Base-by-base conservation (phyloP, 768 basidiomycete genomes). In the Boletus vinaceobasis region DNA sequence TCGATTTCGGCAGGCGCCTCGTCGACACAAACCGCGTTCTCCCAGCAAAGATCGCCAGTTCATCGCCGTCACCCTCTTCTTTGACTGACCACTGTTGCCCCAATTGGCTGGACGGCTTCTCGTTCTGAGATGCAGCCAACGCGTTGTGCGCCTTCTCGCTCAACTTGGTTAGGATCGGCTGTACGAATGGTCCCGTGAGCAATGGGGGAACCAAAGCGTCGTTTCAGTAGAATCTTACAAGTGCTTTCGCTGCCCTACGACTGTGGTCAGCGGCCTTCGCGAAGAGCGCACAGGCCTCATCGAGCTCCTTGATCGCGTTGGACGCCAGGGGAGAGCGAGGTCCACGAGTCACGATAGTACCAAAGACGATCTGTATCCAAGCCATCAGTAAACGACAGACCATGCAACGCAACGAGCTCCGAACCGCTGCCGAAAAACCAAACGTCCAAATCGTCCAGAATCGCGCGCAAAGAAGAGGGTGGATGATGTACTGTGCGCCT, bases 261-360 rank as follows among this genome's bases (percentile, higher is more conserved):
- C 80, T 86, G 48, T 80, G 75, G 17, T 65, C 64, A 23, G 85
- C 78, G 0, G 83, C 87, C 60, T 83, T 81, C 1, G 78, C 73
- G 66, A 90, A 89, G n/a, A 90, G 71, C 15, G 80, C 66, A 55
- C 79, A 84, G 0, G 86, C 87, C 40, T 81, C 78, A 29, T 88
- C 86, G 8, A 92, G 75, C 60, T 91, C 86, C 19, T 74, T 68
- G 71, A 90, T 83, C 4, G 90, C 90, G 2, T 79, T 76, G 13
- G 77, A 69, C 0, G 89, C 90, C 11, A 91, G 66, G 0, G 85
- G 81, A 1, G 85, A 88, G 7, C 79, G 73, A 6, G 90, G 90
- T 4, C 85, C 83, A 29, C 86, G 80, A 3, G 86, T 88, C 2
- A 87, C 90, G 19, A 92, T 85, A 5, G 87, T 85, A 4, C 88